Evolutionary conservation across 2,329 filamentous ascomycete species (phyloP).

Genomic region (Aspergillus felis): DNA sequence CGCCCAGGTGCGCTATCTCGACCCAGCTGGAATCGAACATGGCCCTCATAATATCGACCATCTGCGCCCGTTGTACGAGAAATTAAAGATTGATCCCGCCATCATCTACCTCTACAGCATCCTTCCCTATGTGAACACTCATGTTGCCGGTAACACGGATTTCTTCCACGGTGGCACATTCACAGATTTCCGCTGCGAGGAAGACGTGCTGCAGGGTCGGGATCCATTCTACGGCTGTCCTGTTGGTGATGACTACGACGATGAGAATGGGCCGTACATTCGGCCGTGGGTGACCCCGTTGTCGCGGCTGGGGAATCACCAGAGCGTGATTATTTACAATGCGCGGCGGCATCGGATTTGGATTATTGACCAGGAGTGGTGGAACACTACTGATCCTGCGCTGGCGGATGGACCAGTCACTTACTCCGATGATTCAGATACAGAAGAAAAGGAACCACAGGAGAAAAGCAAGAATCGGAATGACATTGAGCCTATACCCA

Average conservation of each 20-base stretch:
- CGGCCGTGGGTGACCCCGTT: slow-evolving; percentile 28
- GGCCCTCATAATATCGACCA: slow-evolving; percentile 7
- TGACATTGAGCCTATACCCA: slow-evolving; percentile 10
- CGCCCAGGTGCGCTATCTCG: slow-evolving; percentile 24
- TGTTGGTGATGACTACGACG: slow-evolving; percentile 4
- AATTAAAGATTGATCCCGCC: slow-evolving; percentile 1
- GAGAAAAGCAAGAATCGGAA: slow-evolving; percentile 6
- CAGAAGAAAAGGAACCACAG: background rate
- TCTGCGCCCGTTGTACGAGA: slow-evolving; percentile 11
- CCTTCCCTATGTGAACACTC: slow-evolving; percentile 13
- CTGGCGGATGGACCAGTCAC: background rate
- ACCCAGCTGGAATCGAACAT: slow-evolving; percentile 1
- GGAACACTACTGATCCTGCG: slow-evolving; percentile 5
- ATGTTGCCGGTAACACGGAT: background rate
- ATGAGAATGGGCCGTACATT: slow-evolving; percentile 21
- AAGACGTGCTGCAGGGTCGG: background rate
- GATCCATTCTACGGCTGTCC: slow-evolving; percentile 1
- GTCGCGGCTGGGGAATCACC: slow-evolving; percentile 21
- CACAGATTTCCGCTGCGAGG: slow-evolving; percentile 1
- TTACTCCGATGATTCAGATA: too few species aligned
- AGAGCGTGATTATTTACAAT: slow-evolving; percentile 24
- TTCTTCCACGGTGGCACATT: slow-evolving; percentile 5
- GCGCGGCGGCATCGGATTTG: slow-evolving; percentile 21
- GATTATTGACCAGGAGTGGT: slow-evolving; percentile 11
- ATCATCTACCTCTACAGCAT: slow-evolving; percentile 12